Base-by-base conservation (phyloP, 306 rosid species). In the Prinsepia uniflora region DNA sequence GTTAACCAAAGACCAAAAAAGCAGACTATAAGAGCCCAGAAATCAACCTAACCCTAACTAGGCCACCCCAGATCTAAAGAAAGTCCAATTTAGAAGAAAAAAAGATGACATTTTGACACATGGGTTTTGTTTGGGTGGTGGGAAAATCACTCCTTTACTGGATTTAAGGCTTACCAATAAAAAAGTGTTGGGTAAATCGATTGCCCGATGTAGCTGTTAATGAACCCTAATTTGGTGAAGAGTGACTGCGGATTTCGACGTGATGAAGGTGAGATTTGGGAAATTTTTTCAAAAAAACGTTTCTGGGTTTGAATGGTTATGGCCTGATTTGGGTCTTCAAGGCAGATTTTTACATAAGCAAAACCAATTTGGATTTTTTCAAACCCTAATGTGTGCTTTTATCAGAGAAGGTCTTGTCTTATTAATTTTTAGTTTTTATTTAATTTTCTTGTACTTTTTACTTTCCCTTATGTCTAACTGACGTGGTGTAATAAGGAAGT, bases 401-500 rank as follows among this genome's bases (percentile, higher is more conserved):
- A 67, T 63, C 14, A 42, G 64, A 42, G 6, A 39, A 40, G 73
- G 65, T 15, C 15, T 43, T 41, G 67, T 42, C 44, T 53, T 20
- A 6, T 12, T 70, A 71, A 8, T 49, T 45, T 63, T 66, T 86
- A 34, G 30, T 72, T 70, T 70, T 5, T 5, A 63, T 70, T 83
- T 66, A 76, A 75, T 60, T 30, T 30, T 30, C 36, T n/a, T 71
- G 94, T 86, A 88, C 84, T 72, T 58, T 58, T 90, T 77, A n/a
- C 45, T 84, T 83, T 85, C 84, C 81, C 81, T 84, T 85, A 77
- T 85, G 83, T 79, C 59, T 75, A 86, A 78, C 90, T 81, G 92
- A 94, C 86, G 70, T 88, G 84, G 69, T 81, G 69, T 81, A 90
- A 78, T 85, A 80, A 93, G 97, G 96, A 83, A 88, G 84, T 81